Evolutionary conservation across 202 grass and related monocot genomes (phyloP).

Genomic region (Zizania palustris): DNA sequence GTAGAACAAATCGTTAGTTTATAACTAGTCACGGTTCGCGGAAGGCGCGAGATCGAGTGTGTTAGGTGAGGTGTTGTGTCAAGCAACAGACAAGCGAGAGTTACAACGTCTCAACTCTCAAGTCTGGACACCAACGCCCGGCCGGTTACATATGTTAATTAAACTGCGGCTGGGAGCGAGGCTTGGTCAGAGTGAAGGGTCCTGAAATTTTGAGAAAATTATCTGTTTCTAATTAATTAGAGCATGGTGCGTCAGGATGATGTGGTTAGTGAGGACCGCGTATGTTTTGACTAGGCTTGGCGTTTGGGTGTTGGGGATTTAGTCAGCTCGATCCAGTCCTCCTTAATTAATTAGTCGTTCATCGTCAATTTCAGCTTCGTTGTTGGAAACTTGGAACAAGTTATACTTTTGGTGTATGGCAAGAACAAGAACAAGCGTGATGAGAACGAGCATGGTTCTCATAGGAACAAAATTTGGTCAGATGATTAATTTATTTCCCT

Average conservation of each 20-base stretch:
- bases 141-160: neutral
- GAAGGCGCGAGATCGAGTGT: slow-evolving; percentile 24
- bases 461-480: neutral
- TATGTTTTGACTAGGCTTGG: slow-evolving; percentile 15
- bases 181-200: slow-evolving; percentile 22
- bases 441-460: neutral
- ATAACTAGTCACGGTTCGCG: neutral
- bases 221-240: slow-evolving; percentile 8
- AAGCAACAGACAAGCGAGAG: slow-evolving; percentile 24
- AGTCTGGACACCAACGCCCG: neutral
- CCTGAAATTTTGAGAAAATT: neutral
- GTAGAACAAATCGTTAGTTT: neutral
- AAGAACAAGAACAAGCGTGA: neutral
- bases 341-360: neutral
- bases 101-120: neutral
- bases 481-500: neutral
- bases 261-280: neutral
- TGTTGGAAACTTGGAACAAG: slow-evolving; percentile 16
- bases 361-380: slow-evolving; percentile 6
- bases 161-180: neutral
- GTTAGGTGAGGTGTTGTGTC: slow-evolving; percentile 19
- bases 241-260: slow-evolving; percentile 2
- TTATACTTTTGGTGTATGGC: neutral
- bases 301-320: slow-evolving; percentile 19
- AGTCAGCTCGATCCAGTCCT: slow-evolving; percentile 19